Base-by-base conservation (phyloP, 2,329 filamentous ascomycete genomes). In the Fusarium burgessii region DNA sequence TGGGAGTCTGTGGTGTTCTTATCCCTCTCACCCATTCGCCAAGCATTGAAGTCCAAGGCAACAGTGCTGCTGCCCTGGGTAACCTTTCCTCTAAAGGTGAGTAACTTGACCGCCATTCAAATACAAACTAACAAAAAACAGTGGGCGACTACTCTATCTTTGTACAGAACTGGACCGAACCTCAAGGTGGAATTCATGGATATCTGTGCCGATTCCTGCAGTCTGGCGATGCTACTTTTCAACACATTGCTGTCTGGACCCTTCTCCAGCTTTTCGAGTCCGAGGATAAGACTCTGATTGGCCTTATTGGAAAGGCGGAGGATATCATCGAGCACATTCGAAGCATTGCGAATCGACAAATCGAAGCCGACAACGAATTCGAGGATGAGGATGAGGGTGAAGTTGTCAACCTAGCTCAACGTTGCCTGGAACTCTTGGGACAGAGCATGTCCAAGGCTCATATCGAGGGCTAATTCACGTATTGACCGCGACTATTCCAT, bases 201-300 rank as follows among this genome's bases (percentile, higher is more conserved):
- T 99, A 99, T 78, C 87, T 99, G 38, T 93, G 91, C 76, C 91
- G 95, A 58, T 99, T 99, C 86, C 87, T 99, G 20, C 93, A 93
- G 46, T 98, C 94, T 71, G 95, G 95, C 42, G 96, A 99, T 78
- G 91, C 96, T 2, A 99, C 96, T 0, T 99, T 99, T 86, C 96
- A 99, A 82, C 96, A 99, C 80, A 99, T 99, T 78, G 96, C 96
- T 54, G 97, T 98, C 70, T 99, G 96, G 96, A 99, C 96, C 3
- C 84, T 99, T 50, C 88, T 99, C 6, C 96, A 99, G 79, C 88
- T 99, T 6, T 91, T 99, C 54, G 96, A 99, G 82, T 98, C 95
- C 0, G 95, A 97, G 79, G 95, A 99, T 79, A 91, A 93, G 82
- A 92, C 90, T 59, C 86, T 99, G n/a, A 92, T 98, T 70, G 91